These are phyloP conservation scores for Diaporthe sp. DNA, from an alignment of 2,329 filamentous ascomycete species.

Conservation along the genomic window DNA sequence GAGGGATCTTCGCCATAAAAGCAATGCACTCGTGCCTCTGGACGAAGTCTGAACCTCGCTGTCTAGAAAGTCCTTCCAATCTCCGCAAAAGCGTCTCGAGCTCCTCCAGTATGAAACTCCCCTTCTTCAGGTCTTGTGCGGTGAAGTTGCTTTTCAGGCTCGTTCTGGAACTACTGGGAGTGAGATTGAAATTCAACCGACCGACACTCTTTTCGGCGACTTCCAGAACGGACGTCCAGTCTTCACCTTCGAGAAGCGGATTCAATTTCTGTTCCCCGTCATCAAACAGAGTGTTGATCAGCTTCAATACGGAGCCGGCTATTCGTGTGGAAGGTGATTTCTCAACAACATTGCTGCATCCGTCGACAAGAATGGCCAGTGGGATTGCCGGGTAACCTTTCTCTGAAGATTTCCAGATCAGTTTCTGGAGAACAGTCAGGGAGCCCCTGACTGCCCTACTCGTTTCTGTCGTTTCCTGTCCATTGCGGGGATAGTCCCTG, in stretches of 20 bases:
- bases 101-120: conserved; percentile 58
- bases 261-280: conserved; percentile 67
- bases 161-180: conserved; percentile 20
- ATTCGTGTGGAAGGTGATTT: conserved; percentile 58
- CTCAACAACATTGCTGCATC: conserved; percentile 65
- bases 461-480: conserved; percentile 64
- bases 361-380: conserved; percentile 70
- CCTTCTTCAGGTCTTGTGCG: conserved; percentile 50
- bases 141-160: conserved; percentile 42
- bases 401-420: conserved; percentile 71
- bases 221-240: conserved; percentile 74
- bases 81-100: conserved; percentile 61
- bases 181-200: conserved; percentile 22
- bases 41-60: conserved; percentile 67
- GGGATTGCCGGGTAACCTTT: conserved; percentile 73
- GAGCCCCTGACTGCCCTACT: conserved; percentile 73
- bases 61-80: conserved; percentile 63
- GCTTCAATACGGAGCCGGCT: conserved; percentile 62
- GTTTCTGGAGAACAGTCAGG: conserved; percentile 73
- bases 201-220: conserved; percentile 68
- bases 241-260: conserved; percentile 72
- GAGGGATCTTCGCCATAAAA: conserved; percentile 75
- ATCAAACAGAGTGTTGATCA: conserved; percentile 70
- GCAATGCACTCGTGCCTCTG: conserved; percentile 77
- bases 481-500: conserved; percentile 61